A percentile compares a stretch with the other conserved stretches of the same genome.
phyloP scores from a whole-genome alignment of 1,139 yeast genomes.

The Petasospora fabianii region DNA sequence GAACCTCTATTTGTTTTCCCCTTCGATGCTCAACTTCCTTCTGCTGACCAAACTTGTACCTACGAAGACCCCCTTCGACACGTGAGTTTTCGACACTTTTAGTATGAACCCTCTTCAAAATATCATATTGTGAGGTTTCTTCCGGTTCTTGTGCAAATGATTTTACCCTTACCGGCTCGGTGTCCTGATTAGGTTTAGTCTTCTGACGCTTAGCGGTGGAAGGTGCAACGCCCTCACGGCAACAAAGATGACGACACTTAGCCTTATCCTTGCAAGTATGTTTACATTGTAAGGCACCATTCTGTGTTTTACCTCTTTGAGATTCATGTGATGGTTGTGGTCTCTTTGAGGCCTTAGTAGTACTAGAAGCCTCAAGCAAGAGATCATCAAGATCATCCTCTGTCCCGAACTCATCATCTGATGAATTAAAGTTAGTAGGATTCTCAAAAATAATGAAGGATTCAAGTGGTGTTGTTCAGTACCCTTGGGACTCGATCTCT shows the following conservation, averaged over 20 bases:
- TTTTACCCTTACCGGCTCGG: neutral
- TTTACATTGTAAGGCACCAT: slow-evolving; percentile 30
- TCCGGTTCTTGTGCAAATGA: neutral
- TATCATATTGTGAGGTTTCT: slow-evolving; percentile 6
- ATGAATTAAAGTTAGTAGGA: slow-evolving; percentile 22
- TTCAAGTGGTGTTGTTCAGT: slow-evolving; percentile 12
- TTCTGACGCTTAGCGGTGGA: slow-evolving; percentile 7
- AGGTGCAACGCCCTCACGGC: slow-evolving; percentile 39
- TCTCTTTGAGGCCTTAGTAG: slow-evolving; percentile 2
- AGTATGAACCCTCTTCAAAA: slow-evolving; percentile 11
- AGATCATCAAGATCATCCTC: slow-evolving; percentile 26
- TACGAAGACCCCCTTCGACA: neutral
- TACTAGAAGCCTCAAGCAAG: slow-evolving; percentile 16
- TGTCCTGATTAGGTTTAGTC: neutral
- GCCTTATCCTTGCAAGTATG: slow-evolving; percentile 38
- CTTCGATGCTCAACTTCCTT: too few relatives aligned
- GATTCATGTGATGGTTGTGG: neutral
- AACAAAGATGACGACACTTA: slow-evolving; percentile 40
- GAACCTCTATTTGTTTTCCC: too few relatives aligned
- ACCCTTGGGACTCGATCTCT: slow-evolving; percentile 1
- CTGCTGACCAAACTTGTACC: neutral
- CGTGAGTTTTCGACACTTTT: neutral
- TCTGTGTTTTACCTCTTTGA: slow-evolving; percentile 4
- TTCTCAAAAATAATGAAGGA: slow-evolving; percentile 3
- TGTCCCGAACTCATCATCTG: slow-evolving; percentile 22